Evolutionary conservation across 495 filamentous ascomycete genomes (phyloP).

Genomic region (Penicillium silybi): DNA sequence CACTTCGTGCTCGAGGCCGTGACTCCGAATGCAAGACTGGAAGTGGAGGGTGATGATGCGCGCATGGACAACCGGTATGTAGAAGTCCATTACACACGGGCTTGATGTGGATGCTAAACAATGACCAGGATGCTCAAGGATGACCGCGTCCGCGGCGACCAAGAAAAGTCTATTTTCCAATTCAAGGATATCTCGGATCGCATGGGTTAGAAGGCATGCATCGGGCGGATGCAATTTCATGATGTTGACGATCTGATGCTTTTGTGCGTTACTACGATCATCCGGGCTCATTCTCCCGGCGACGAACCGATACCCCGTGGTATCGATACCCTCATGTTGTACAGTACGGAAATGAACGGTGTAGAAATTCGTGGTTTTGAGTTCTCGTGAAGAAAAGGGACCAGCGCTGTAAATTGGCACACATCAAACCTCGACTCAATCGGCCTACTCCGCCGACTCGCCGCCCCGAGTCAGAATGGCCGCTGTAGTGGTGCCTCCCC

Average conservation of each 20-base stretch:
- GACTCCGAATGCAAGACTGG: slow-evolving; percentile 71
- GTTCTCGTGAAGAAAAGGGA: slow-evolving; percentile 22
- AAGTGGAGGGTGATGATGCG: slow-evolving; percentile 87
- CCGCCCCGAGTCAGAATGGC: slow-evolving; percentile 70
- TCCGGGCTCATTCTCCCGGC: neutral
- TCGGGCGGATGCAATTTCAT: slow-evolving; percentile 13
- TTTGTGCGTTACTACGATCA: slow-evolving; percentile 11
- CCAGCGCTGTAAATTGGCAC: slow-evolving; percentile 29
- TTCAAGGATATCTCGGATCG: slow-evolving; percentile 68
- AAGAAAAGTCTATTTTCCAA: slow-evolving; percentile 66
- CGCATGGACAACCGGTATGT: slow-evolving; percentile 65
- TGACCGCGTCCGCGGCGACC: slow-evolving; percentile 66
- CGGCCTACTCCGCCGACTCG: slow-evolving; percentile 25
- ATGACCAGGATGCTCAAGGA: slow-evolving; percentile 82
- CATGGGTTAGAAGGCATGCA: slow-evolving; percentile 52
- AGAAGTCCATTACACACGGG: neutral
- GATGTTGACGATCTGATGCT: slow-evolving; percentile 34
- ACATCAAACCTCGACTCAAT: slow-evolving; percentile 12
- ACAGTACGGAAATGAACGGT: slow-evolving; percentile 14
- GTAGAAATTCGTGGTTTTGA: slow-evolving; percentile 25
- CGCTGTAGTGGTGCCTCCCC: slow-evolving; percentile 70
- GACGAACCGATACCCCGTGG: slow-evolving; percentile 5
- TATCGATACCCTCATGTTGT: slow-evolving; percentile 23
- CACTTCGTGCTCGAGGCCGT: slow-evolving; percentile 90
- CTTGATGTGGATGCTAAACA: slow-evolving; percentile 1